Percentiles rank a stretch among this genome's conserved stretches.
phyloP scores from a whole-genome alignment of 768 basidiomycete species.

The Macrolepiota fuliginosa region DNA sequence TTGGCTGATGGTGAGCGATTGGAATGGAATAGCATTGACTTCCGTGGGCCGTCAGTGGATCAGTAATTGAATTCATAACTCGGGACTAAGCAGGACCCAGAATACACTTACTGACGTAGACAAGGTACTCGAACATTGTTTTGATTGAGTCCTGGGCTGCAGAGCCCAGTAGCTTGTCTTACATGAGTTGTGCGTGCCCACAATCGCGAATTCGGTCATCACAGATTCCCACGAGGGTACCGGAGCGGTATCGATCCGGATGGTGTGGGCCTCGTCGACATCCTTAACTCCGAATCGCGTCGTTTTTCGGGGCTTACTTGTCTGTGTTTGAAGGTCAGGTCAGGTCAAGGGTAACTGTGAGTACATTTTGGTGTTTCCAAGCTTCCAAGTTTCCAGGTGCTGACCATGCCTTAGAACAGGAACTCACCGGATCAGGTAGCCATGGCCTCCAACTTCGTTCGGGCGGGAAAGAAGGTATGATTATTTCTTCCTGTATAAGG shows the following conservation, averaged over 20 bases:
- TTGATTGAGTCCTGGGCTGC: too few species aligned
- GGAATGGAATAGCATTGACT: too few species aligned
- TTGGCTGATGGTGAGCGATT: not conserved
- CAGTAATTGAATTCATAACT: too few species aligned
- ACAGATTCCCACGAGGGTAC: not conserved
- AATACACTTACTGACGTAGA: too few species aligned
- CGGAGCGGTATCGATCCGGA: not conserved
- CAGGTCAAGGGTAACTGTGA: not conserved
- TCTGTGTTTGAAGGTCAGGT: not conserved
- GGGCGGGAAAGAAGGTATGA: slow-evolving; percentile 35
- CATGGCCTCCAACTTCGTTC: slow-evolving; percentile 33
- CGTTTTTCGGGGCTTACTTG: not conserved
- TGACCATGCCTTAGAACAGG: not conserved
- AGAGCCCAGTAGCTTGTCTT: too few species aligned
- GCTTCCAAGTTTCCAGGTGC: too few species aligned
- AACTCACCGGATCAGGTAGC: not conserved
- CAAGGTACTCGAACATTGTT: too few species aligned
- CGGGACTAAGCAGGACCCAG: too few species aligned
- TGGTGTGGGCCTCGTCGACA: not conserved
- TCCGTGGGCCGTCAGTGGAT: too few species aligned
- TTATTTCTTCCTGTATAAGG: not conserved
- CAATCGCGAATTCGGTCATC: too few species aligned
- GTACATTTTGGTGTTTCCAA: not conserved
- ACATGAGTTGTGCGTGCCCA: too few species aligned
- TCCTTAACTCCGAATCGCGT: not conserved